phyloP scores from a whole-genome alignment of 2,329 filamentous ascomycete genomes.

The Exophiala sp. region DNA sequence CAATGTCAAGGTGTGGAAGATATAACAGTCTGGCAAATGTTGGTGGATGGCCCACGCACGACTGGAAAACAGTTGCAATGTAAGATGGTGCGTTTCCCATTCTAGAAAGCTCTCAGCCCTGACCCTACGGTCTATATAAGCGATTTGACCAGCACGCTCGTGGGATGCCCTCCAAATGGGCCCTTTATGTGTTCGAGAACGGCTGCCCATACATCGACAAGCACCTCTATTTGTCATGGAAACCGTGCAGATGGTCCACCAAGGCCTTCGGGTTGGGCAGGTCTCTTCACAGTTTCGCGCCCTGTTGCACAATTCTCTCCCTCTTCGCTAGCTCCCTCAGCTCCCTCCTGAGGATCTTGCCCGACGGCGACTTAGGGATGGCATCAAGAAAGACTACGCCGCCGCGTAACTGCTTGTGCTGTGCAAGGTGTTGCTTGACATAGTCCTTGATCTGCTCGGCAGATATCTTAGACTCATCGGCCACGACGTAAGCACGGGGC shows the following conservation, averaged over 20 bases:
- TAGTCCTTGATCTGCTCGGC: conserved; percentile 34
- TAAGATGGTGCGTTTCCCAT: no score
- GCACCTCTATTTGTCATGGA: no score
- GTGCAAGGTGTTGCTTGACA: conserved; percentile 30
- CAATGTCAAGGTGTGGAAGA: conserved; percentile 27
- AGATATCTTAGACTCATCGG: conserved; percentile 27
- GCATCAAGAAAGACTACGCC: conserved; percentile 35
- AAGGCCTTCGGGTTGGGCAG: no score
- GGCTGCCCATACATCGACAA: no score
- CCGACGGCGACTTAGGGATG: conserved; percentile 37
- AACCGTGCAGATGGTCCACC: no score
- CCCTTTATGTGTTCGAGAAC: no score
- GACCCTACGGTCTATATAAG: no score
- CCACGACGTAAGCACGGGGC: conserved; percentile 42
- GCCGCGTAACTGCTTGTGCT: conserved; percentile 35
- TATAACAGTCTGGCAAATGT: conserved; percentile 7
- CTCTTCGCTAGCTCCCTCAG: conserved; percentile 33
- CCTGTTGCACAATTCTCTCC: conserved; percentile 9
- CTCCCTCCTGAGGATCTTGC: conserved; percentile 36
- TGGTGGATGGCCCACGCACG: no score
- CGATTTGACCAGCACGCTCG: no score
- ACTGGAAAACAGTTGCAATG: no score
- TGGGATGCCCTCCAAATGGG: no score
- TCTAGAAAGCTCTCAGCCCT: no score
- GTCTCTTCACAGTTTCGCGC: conserved; percentile 17